Conservation (phyloP, 2,329 filamentous ascomycete species). For the Phaeosphaeriaceae sp. region DNA sequence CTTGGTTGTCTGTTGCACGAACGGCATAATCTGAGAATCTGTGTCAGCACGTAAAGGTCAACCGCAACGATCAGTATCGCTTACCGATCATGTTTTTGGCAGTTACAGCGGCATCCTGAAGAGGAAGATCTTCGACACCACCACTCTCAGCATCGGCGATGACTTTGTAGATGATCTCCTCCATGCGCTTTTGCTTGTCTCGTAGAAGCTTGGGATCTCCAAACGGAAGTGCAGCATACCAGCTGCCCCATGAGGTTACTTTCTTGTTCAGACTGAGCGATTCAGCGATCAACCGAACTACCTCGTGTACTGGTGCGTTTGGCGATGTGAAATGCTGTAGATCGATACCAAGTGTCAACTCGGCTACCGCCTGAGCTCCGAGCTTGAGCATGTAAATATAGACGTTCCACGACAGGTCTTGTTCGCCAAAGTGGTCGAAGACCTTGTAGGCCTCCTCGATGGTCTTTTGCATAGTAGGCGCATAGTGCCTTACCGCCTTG, state of each 20-base stretch:
- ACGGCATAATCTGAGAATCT: constrained; percentile 27
- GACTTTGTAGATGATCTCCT: constrained; percentile 18
- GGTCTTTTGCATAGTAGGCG: constrained; percentile 65
- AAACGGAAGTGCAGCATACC: constrained; percentile 66
- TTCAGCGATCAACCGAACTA: constrained; percentile 61
- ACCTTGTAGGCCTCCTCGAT: constrained; percentile 60
- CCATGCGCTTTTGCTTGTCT: constrained; percentile 22
- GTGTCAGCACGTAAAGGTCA: not conserved
- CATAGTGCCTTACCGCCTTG: constrained; percentile 68
- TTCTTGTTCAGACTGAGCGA: constrained; percentile 67
- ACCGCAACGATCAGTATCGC: constrained; percentile 4
- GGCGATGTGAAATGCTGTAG: constrained; percentile 53
- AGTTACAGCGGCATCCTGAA: constrained; percentile 45
- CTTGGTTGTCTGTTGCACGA: constrained; percentile 28
- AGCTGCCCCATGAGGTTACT: constrained; percentile 61
- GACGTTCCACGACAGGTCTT: constrained; percentile 55
- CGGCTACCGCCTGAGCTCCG: constrained; percentile 54
- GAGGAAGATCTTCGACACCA: constrained; percentile 39
- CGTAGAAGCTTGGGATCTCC: constrained; percentile 58
- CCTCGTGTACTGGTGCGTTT: constrained; percentile 60
- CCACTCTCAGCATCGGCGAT: constrained; percentile 1
- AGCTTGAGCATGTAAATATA: constrained; percentile 62
- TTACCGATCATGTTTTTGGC: constrained; percentile 44
- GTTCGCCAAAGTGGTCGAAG: constrained; percentile 59
- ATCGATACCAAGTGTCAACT: constrained; percentile 55